phyloP scores from a whole-genome alignment of 805 yeast species.

The Metschnikowia proteae region DNA sequence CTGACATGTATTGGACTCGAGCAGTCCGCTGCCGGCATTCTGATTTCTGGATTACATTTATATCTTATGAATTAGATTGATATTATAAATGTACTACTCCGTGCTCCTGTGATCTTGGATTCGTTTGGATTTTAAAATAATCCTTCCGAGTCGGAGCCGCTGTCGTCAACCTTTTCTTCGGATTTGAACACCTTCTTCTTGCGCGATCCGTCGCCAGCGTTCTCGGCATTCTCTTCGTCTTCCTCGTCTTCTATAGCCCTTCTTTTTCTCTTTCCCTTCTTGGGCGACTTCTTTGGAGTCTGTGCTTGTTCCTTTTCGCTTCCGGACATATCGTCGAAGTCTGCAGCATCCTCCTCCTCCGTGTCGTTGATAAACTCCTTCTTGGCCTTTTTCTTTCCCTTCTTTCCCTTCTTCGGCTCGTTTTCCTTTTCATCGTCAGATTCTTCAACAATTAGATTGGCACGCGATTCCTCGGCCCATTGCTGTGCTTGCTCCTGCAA shows the following conservation, averaged over 20 bases:
- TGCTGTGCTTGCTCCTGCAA: constrained; percentile 51
- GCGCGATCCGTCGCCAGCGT: constrained; percentile 18
- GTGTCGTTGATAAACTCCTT: constrained; percentile 33
- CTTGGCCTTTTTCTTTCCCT: constrained; percentile 27
- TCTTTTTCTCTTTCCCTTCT: constrained; percentile 22
- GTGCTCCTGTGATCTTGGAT: background rate
- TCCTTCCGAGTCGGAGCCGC: constrained; percentile 42
- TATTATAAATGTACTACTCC: background rate
- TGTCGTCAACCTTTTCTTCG: constrained; percentile 39
- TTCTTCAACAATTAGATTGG: constrained; percentile 34
- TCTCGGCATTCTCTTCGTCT: constrained; percentile 20
- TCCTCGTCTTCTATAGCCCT: constrained; percentile 36
- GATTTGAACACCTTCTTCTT: constrained; percentile 28
- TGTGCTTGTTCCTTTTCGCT: constrained; percentile 7
- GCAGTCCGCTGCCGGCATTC: too few relatives aligned
- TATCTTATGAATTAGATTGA: background rate
- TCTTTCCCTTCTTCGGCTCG: constrained; percentile 15
- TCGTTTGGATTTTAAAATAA: constrained; percentile 10
- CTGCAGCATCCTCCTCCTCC: constrained; percentile 29
- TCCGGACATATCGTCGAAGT: constrained; percentile 18
- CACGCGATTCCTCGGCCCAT: constrained; percentile 45
- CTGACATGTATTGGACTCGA: too few relatives aligned
- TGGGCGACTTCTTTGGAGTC: constrained; percentile 7
- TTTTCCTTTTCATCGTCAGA: constrained; percentile 33
- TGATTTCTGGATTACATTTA: background rate